A percentile compares a stretch with the other conserved stretches of the same genome.
Evolutionary conservation across 2,329 filamentous ascomycete species (phyloP).

Genomic region (Epichloe gansuensis): DNA sequence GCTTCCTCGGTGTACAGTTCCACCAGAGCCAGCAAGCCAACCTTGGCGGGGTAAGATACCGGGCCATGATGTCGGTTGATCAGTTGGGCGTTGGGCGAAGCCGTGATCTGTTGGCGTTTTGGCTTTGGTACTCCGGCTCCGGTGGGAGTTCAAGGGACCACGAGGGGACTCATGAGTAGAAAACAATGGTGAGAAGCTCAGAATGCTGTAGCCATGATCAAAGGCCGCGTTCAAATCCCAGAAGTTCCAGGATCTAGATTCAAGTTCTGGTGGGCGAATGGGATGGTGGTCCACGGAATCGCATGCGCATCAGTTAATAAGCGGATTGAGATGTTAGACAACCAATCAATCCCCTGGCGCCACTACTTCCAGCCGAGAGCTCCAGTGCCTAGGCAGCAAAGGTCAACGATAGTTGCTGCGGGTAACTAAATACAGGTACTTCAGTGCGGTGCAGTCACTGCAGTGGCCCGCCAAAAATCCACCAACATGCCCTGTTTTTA

Average conservation of each 20-base stretch:
- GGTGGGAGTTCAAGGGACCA: background rate
- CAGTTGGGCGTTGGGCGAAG: too few relatives aligned
- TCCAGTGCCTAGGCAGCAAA: too few relatives aligned
- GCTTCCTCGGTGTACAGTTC: slow-evolving; percentile 66
- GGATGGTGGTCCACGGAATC: background rate
- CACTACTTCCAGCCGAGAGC: too few relatives aligned
- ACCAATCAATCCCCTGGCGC: too few relatives aligned
- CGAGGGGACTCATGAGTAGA: background rate
- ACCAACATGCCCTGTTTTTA: too few relatives aligned
- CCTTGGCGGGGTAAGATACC: slow-evolving; percentile 79
- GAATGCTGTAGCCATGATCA: background rate
- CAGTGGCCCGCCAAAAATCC: too few relatives aligned
- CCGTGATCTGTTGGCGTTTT: background rate
- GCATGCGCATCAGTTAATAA: background rate
- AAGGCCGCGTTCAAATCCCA: background rate
- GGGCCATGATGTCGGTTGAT: slow-evolving; percentile 46
- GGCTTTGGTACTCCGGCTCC: background rate
- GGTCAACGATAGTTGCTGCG: too few relatives aligned
- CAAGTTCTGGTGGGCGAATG: background rate
- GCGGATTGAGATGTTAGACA: background rate
- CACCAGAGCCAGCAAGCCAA: slow-evolving; percentile 69
- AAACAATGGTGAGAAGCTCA: background rate
- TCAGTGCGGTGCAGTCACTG: too few relatives aligned
- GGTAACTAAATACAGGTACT: too few relatives aligned
- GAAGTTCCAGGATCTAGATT: background rate